Conservation (phyloP, 2,329 filamentous ascomycete genomes). For the Aspergillus tubingensis region DNA sequence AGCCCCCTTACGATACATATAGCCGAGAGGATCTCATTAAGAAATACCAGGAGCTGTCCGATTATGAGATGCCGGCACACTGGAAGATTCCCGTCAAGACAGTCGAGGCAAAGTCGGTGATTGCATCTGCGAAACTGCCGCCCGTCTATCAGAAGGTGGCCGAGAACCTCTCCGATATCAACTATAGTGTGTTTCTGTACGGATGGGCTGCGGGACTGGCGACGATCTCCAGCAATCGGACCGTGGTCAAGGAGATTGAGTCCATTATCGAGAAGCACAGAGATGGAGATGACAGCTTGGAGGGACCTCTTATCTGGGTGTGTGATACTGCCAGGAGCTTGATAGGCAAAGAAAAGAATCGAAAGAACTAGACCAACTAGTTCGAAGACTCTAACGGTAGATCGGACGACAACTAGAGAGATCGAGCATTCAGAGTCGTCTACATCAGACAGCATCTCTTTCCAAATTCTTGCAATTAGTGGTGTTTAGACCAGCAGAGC, state of each 20-base stretch:
- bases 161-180: conserved; percentile 60
- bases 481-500: background rate
- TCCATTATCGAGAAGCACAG: conserved; percentile 56
- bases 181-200: conserved; percentile 69
- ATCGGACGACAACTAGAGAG: background rate
- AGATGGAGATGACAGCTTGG: conserved; percentile 50
- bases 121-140: conserved; percentile 47
- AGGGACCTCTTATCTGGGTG: conserved; percentile 65
- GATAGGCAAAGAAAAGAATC: conserved; percentile 65
- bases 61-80: conserved; percentile 55
- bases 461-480: background rate
- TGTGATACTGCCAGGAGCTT: conserved; percentile 66
- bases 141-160: conserved; percentile 46
- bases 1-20: conserved; percentile 39
- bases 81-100: conserved; percentile 64
- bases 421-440: background rate
- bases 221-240: conserved; percentile 71
- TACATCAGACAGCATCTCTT: background rate
- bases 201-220: conserved; percentile 67
- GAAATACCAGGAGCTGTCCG: conserved; percentile 51
- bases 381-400: background rate
- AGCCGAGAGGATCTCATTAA: conserved; percentile 36
- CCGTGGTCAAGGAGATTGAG: conserved; percentile 67
- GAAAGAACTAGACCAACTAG: conserved; percentile 29
- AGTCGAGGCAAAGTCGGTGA: conserved; percentile 51